Evolutionary conservation across 176 grass and related monocot genomes (phyloP), one percentile per base, ranked within the genome.

Genomic region (Oryza rufipogon): DNA sequence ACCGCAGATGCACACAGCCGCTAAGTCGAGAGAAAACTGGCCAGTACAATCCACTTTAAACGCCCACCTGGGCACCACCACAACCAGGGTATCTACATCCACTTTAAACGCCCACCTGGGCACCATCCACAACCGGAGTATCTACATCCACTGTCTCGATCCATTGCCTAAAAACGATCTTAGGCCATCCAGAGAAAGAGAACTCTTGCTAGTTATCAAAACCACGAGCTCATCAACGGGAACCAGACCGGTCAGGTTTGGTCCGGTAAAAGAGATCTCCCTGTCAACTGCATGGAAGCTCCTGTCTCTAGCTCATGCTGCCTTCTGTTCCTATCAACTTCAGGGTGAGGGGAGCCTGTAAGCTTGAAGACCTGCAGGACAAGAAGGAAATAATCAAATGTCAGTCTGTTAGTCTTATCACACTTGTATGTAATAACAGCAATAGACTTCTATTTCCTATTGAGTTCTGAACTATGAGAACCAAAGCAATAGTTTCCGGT

Each of bases 321-420:
- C 3, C 68, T 42, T 48, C 41, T 30, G 63, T 10, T 44, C 22
- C n/a, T 3, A 41, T 79, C 69, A 64, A 75, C 70, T 87, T 75
- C 52, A 54, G 66, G 52, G 4, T 41, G 74, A 74, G 61, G 69
- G 26, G 5, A 16, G 30, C 65, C 19, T 34, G 47, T 80, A 36
- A 87, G 32, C 51, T 76, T 84, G 6, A 80, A 71, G 52, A 17
- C 70, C 80, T 91, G 80, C 85, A 84, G 34, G 23, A 39, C 42
- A 17, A 2, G 11, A 85, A 80, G 41, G 9, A 54, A 75, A 87
- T 42, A 17, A 42, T 90, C 75, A 87, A 66, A 80, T 74, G 30
- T 15, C 38, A 36, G 61, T 73, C 30, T 19, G 17, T 60, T 33
- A 9, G 13, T 49, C 2, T 8, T 8, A 36, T 66, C 15, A 66